Base-by-base conservation (phyloP, 148 eudicot species). In the Rhododendron ovatum region DNA sequence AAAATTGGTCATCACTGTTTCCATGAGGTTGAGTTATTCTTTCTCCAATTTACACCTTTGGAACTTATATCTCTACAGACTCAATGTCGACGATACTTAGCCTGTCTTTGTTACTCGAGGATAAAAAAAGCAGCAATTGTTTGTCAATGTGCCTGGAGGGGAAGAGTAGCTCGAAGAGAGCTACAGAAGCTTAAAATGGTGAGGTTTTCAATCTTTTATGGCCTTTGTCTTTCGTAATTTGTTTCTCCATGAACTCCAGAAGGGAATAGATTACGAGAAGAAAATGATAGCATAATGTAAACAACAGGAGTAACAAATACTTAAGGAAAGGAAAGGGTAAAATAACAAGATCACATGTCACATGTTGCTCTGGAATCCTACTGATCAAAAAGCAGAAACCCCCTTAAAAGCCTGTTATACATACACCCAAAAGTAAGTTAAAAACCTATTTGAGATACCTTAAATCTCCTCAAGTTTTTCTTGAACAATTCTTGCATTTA, bases 111-210 rank as follows among this genome's bases (percentile, higher is more conserved):
- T 73, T 93, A 90, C 86, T 71, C 84, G 82, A 89, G 88, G 88
- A 84, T 88, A 89, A 96, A 89, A 90, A 91, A 86, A 85, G 96
- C 95, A 76, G 93, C 93, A 89, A 88, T 96, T 86, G 71, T 83
- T 80, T 78, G 87, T 65, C 99, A 96, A 88, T 92, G 96, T 89
- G 95, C 90, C 75, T 95, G 94, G 92, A 93, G 98, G 89, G 90
- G 55, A 81, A 90, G 86, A 88, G 48, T 85, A 73, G 98, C 98
- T 74, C 90, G 92, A 51, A 91, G 87, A 91, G 99, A 96, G 91
- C 89, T 95, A 67, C 89, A 90, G 67, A 88, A 89, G 85, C 98
- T 95, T 81, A 93, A 88, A 90, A 92, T 92, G 99, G 99, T 95
- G 83, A 88, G 80, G 45, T 61, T 71, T 4, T 76, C 28, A 37